These are phyloP conservation scores for Jimgerdemannia lactiflua DNA, from an alignment of 192 early-diverging fungal species.

Conservation along the genomic window DNA sequence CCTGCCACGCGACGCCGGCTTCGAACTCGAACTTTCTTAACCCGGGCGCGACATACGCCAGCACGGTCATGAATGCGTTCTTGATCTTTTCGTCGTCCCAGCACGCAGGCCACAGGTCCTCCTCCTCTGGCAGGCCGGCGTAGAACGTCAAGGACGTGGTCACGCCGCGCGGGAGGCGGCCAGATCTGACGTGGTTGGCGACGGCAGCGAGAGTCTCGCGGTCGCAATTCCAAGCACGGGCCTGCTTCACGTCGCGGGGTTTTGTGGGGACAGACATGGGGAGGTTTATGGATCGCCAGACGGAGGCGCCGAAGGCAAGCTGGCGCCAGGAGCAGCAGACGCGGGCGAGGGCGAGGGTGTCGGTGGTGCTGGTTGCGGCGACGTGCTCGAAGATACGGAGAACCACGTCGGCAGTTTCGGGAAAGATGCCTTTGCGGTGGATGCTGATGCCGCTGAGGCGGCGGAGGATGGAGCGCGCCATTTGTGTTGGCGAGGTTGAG, in stretches of 20 bases:
- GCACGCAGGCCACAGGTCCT: neutral
- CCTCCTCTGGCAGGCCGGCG: neutral
- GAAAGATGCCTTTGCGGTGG: neutral
- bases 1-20: neutral
- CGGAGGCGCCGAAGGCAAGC: neutral
- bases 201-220: neutral
- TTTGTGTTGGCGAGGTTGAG: too few relatives aligned
- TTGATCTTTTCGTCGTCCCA: neutral
- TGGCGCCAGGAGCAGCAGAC: neutral
- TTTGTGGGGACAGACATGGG: neutral
- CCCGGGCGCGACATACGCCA: neutral
- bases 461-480: neutral
- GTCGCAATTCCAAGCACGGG: neutral
- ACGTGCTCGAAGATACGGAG: neutral
- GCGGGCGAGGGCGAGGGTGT: neutral
- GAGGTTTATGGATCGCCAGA: neutral
- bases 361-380: too few relatives aligned
- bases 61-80: neutral
- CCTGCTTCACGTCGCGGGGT: neutral
- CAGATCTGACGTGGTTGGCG: neutral
- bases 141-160: neutral
- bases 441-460: neutral
- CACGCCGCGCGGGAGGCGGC: neutral
- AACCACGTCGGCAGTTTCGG: neutral
- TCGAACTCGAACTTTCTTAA: neutral